phyloP scores from a whole-genome alignment of 768 basidiomycete genomes.

The Mycena leptocephala region DNA sequence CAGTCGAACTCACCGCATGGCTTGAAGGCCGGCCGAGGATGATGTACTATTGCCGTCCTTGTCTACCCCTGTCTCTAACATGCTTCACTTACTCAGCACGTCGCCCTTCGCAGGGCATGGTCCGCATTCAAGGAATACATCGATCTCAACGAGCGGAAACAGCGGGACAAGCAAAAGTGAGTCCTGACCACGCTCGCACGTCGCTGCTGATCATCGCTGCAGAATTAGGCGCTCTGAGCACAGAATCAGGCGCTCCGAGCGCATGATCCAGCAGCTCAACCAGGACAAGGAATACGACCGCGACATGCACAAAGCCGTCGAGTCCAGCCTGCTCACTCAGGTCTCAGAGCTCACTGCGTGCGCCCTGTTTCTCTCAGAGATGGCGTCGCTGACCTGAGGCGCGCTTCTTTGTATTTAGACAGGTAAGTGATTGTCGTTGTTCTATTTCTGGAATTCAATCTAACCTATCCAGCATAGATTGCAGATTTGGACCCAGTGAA shows the following conservation, averaged over 20 bases:
- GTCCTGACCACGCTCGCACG: slow-evolving; percentile 1
- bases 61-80: slow-evolving; percentile 25
- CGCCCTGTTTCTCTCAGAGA: neutral
- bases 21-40: slow-evolving; percentile 58
- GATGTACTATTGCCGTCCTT: slow-evolving; percentile 44
- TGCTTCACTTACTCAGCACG: slow-evolving; percentile 32
- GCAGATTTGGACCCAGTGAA: slow-evolving; percentile 51
- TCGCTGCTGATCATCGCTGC: neutral
- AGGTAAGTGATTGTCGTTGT: slow-evolving; percentile 30
- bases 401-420: slow-evolving; percentile 21
- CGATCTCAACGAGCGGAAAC: slow-evolving; percentile 24
- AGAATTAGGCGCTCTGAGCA: too few relatives aligned
- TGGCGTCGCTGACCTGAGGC: slow-evolving; percentile 9
- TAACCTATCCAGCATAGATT: slow-evolving; percentile 39
- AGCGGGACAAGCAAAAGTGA: slow-evolving; percentile 16
- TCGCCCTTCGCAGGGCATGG: slow-evolving; percentile 49
- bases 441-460: neutral
- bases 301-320: slow-evolving; percentile 22
- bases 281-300: slow-evolving; percentile 2
- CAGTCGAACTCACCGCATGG: slow-evolving; percentile 69
- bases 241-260: slow-evolving; percentile 12
- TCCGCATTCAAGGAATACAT: slow-evolving; percentile 28
- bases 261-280: neutral
- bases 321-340: slow-evolving; percentile 23
- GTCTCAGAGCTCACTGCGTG: slow-evolving; percentile 23